A percentile compares a stretch with the other conserved stretches of the same genome.
Conservation (phyloP, 495 filamentous ascomycete species). For the Lasiosphaeria miniovina region DNA sequence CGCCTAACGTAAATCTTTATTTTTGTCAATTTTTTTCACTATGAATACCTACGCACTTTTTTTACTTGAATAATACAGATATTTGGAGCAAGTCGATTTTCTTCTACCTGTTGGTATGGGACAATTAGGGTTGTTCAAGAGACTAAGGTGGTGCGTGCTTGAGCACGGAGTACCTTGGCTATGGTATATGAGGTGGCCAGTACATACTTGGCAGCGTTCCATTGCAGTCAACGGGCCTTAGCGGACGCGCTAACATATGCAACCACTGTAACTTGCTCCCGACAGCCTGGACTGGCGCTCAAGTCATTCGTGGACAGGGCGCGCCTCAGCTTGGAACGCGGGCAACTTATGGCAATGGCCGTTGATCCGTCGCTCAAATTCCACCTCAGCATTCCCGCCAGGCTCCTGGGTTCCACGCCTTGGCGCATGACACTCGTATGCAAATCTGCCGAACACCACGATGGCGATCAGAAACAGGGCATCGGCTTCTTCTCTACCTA, state of each 20-base stretch:
- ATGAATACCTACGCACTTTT: no score
- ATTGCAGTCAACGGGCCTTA: not conserved
- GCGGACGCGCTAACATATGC: not conserved
- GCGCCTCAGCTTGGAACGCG: no score
- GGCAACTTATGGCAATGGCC: not conserved
- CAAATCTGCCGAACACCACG: constrained; percentile 8
- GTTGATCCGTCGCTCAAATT: not conserved
- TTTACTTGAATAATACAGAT: no score
- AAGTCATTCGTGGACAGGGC: no score
- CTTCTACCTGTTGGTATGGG: no score
- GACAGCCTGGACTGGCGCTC: not conserved
- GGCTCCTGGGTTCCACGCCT: not conserved
- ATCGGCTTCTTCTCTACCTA: not conserved
- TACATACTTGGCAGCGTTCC: not conserved
- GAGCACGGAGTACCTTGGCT: no score
- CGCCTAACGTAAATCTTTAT: no score
- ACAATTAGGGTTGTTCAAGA: no score
- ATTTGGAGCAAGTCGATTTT: no score
- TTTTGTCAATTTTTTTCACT: no score
- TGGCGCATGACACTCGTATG: constrained; percentile 7
- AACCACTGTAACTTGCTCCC: constrained; percentile 1
- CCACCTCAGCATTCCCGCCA: not conserved
- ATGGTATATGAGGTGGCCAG: no score
- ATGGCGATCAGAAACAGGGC: constrained; percentile 1
- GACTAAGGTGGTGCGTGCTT: no score